phyloP scores from a whole-genome alignment of 331 rosid genomes.

The Stylosanthes scabra region DNA sequence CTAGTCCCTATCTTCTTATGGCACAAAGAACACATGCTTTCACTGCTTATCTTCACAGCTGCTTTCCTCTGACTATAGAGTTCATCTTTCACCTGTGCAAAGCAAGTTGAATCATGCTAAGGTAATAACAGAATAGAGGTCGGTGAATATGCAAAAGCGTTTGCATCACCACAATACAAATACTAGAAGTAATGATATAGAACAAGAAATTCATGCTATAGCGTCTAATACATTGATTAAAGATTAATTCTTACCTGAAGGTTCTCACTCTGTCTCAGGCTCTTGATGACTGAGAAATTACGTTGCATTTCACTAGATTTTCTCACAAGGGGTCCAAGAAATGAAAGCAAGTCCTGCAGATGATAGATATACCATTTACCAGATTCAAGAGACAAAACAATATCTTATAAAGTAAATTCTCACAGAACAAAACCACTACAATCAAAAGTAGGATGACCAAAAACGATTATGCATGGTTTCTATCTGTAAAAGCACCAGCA shows the following conservation, averaged over 20 bases:
- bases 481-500: slow-evolving; percentile 18
- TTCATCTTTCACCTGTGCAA: slow-evolving; percentile 85
- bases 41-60: slow-evolving; percentile 75
- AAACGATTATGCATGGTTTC: slow-evolving; percentile 6
- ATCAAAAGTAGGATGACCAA: slow-evolving; percentile 21
- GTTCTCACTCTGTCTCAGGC: slow-evolving; percentile 91
- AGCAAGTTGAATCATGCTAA: slow-evolving; percentile 35
- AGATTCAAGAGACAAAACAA: slow-evolving; percentile 31
- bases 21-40: slow-evolving; percentile 95
- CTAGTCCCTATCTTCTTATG: slow-evolving; percentile 94
- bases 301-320: slow-evolving; percentile 93
- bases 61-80: slow-evolving; percentile 80
- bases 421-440: slow-evolving; percentile 3
- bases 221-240: slow-evolving; percentile 18
- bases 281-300: slow-evolving; percentile 85
- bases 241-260: slow-evolving; percentile 72
- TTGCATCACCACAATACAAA: slow-evolving; percentile 4
- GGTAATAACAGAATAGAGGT: slow-evolving; percentile 24
- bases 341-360: slow-evolving; percentile 89
- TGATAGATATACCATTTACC: slow-evolving; percentile 28
- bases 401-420: slow-evolving; percentile 5
- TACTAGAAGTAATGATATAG: neutral
- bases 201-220: slow-evolving; percentile 12
- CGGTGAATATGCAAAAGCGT: slow-evolving; percentile 5
- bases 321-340: slow-evolving; percentile 89